Percentiles rank a stretch among this genome's conserved stretches.
Conservation (phyloP, 208 protist genomes). For the Acanthamoeba lenticulata region DNA sequence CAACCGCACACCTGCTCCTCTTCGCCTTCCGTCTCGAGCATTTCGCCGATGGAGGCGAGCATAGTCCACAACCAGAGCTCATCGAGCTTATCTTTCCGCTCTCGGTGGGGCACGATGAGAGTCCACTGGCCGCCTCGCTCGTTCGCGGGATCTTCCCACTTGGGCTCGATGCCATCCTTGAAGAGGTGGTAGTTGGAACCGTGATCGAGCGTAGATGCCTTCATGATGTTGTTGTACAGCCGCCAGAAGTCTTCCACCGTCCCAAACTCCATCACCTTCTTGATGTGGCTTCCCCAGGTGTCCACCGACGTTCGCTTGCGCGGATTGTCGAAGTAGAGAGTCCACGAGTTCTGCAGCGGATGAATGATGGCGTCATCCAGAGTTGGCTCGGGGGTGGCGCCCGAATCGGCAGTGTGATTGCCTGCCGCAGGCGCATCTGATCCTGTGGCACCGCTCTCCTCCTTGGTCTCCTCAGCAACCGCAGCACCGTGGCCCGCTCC, state of each 20-base stretch:
- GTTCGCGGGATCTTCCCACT: conserved; percentile 95
- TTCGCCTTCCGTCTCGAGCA: conserved; percentile 77
- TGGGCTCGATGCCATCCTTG: conserved; percentile 94
- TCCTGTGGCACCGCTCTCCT: not conserved
- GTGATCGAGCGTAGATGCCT: conserved; percentile 85
- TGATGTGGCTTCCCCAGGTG: conserved; percentile 73
- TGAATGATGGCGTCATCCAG: conserved; percentile 68
- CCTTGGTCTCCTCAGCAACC: too few relatives aligned
- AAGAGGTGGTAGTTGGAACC: conserved; percentile 94
- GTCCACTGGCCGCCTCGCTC: conserved; percentile 90
- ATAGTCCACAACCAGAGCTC: conserved; percentile 68
- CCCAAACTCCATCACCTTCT: conserved; percentile 80
- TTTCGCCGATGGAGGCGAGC: conserved; percentile 80
- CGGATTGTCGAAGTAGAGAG: conserved; percentile 82
- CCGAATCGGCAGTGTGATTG: not conserved
- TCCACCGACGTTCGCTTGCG: conserved; percentile 67
- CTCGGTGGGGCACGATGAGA: not conserved
- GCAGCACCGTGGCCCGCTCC: too few relatives aligned
- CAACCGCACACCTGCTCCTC: conserved; percentile 78
- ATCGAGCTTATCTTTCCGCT: conserved; percentile 65
- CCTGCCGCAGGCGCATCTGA: not conserved
- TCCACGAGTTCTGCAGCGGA: conserved; percentile 82
- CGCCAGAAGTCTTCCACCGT: conserved; percentile 84
- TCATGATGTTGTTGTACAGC: conserved; percentile 94
- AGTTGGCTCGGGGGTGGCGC: not conserved